Conservation (phyloP, 208 protist species). For the Leishmania gerbilli region DNA sequence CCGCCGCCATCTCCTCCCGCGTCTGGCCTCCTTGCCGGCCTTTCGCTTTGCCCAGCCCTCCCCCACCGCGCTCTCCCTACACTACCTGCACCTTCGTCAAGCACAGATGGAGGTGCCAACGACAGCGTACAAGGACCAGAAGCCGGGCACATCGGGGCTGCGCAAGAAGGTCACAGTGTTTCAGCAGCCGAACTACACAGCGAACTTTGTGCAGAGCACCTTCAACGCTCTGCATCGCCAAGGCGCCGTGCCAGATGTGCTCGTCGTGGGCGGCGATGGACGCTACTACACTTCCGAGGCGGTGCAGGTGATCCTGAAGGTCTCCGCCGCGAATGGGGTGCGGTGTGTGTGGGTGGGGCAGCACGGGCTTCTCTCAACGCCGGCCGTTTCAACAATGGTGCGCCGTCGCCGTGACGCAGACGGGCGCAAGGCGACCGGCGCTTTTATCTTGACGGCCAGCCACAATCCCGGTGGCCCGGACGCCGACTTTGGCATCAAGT, state of each 20-base stretch:
- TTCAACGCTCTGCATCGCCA: conserved; percentile 90
- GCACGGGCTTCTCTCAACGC: conserved; percentile 96
- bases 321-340: conserved; percentile 95
- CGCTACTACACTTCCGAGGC: conserved; percentile 94
- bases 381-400: conserved; percentile 95
- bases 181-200: conserved; percentile 92
- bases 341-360: conserved; percentile 87
- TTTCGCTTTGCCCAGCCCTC: not conserved
- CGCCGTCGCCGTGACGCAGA: conserved; percentile 64
- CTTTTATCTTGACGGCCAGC: conserved; percentile 97
- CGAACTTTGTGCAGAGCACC: conserved; percentile 98
- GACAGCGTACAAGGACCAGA: conserved; percentile 87
- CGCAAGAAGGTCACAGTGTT: conserved; percentile 96
- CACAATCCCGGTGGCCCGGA: conserved; percentile 98
- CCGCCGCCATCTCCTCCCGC: not conserved
- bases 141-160: conserved; percentile 96
- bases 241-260: conserved; percentile 49
- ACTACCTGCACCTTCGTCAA: not conserved
- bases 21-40: not conserved
- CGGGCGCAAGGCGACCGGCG: conserved; percentile 60
- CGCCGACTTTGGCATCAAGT: conserved; percentile 99
- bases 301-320: conserved; percentile 94
- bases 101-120: conserved; percentile 43
- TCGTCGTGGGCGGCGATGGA: conserved; percentile 98
- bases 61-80: not conserved